phyloP scores from a whole-genome alignment of 2,329 filamentous ascomycete genomes.

The Aspergillus texensis region DNA sequence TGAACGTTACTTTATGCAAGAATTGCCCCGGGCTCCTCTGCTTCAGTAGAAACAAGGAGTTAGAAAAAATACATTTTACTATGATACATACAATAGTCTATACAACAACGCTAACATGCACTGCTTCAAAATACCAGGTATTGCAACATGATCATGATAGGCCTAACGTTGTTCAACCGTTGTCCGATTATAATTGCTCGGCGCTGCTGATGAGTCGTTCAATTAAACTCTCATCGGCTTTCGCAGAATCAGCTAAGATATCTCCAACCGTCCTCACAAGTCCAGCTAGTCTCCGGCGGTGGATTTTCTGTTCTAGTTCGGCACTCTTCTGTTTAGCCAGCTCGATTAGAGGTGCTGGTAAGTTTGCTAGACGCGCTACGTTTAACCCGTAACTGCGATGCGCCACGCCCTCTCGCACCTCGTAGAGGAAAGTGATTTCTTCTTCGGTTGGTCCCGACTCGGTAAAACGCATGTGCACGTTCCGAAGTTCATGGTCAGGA shows the following conservation, averaged over 20 bases:
- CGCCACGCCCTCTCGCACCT: slow-evolving; percentile 86
- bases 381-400: slow-evolving; percentile 94
- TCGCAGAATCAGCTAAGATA: slow-evolving; percentile 23
- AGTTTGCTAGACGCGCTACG: slow-evolving; percentile 80
- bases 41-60: background rate
- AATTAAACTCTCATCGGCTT: slow-evolving; percentile 27
- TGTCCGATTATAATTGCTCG: slow-evolving; percentile 32
- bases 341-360: slow-evolving; percentile 76
- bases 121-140: background rate
- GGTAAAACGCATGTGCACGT: slow-evolving; percentile 93
- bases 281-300: slow-evolving; percentile 59
- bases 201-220: slow-evolving; percentile 35
- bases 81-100: background rate
- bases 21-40: background rate
- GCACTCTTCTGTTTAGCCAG: slow-evolving; percentile 77
- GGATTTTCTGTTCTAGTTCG: slow-evolving; percentile 76
- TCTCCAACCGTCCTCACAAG: slow-evolving; percentile 34
- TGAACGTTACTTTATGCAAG: background rate
- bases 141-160: background rate
- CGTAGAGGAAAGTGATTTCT: slow-evolving; percentile 90
- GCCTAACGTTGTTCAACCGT: background rate
- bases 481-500: slow-evolving; percentile 66
- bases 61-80: background rate
- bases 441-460: slow-evolving; percentile 58
- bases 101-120: background rate